Evolutionary conservation across 257 asterid genomes (phyloP).

Genomic region (Forsythia suspensa): DNA sequence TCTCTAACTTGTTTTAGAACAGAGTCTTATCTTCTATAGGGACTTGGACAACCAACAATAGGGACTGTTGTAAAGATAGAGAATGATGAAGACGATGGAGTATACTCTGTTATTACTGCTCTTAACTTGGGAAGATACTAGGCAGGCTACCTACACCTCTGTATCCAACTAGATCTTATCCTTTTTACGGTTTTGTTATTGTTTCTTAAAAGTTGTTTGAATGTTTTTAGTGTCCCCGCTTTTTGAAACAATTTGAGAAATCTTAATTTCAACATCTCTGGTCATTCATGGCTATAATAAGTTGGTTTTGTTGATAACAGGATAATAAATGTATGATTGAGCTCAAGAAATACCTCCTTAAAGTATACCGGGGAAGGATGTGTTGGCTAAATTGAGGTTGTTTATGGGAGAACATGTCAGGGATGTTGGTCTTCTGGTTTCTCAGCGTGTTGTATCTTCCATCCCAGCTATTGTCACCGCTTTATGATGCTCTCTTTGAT

Average conservation of each 20-base stretch:
- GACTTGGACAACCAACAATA: too few species aligned
- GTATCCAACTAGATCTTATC: not conserved
- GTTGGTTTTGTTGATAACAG: conserved; percentile 32
- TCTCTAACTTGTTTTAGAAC: too few species aligned
- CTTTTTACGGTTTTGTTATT: not conserved
- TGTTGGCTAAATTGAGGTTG: not conserved
- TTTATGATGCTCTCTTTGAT: too few species aligned
- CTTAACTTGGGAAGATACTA: conserved; percentile 77
- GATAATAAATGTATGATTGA: conserved; percentile 49
- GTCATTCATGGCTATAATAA: too few species aligned
- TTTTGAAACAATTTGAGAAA: too few species aligned
- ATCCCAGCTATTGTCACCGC: too few species aligned
- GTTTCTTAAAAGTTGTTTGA: not conserved
- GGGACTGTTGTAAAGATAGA: too few species aligned
- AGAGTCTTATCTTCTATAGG: too few species aligned
- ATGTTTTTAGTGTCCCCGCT: too few species aligned
- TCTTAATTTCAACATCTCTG: too few species aligned
- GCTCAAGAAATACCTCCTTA: conserved; percentile 60
- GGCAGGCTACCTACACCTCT: conserved; percentile 44
- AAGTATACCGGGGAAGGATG: conserved; percentile 50
- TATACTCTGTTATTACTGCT: conserved; percentile 64
- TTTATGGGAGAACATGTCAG: conserved; percentile 45
- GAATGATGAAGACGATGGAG: conserved; percentile 16
- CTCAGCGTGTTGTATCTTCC: conserved; percentile 38
- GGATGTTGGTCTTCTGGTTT: conserved; percentile 76